A percentile compares a stretch with the other conserved stretches of the same genome.
phyloP scores from a whole-genome alignment of 2,329 filamentous ascomycete genomes.

The Hypoxylon sp. region DNA sequence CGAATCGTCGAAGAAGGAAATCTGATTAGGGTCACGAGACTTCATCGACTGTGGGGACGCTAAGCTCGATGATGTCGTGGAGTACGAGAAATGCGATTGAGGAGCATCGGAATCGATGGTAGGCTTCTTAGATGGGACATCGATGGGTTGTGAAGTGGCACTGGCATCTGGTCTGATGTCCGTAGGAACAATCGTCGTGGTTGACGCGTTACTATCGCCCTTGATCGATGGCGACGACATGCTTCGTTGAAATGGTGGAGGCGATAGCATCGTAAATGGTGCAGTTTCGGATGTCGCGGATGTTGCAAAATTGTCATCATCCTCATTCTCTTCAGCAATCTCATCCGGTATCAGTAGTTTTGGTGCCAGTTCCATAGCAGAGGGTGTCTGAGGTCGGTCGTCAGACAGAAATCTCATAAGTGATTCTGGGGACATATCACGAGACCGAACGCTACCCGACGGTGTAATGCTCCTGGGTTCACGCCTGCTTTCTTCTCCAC shows the following conservation, averaged over 20 bases:
- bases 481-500: constrained; percentile 49
- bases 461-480: constrained; percentile 55
- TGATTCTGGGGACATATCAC: constrained; percentile 71
- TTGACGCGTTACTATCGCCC: constrained; percentile 40
- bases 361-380: constrained; percentile 55
- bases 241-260: constrained; percentile 65
- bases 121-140: constrained; percentile 14
- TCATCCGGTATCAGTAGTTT: constrained; percentile 62
- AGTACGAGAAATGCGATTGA: constrained; percentile 52
- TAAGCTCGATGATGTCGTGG: constrained; percentile 50
- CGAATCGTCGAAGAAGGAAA: constrained; percentile 64
- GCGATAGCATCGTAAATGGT: constrained; percentile 66
- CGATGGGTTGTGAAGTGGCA: constrained; percentile 44
- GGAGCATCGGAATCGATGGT: constrained; percentile 45
- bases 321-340: constrained; percentile 67
- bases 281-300: constrained; percentile 63
- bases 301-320: constrained; percentile 75
- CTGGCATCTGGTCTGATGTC: constrained; percentile 9
- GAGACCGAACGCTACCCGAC: constrained; percentile 62
- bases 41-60: constrained; percentile 57
- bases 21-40: constrained; percentile 57
- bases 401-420: constrained; percentile 67
- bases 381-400: constrained; percentile 57
- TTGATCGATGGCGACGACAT: constrained; percentile 51
- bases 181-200: constrained; percentile 41